Base-by-base conservation (phyloP, 1,284 basidiomycete genomes). In the Puccinia triticina region DNA sequence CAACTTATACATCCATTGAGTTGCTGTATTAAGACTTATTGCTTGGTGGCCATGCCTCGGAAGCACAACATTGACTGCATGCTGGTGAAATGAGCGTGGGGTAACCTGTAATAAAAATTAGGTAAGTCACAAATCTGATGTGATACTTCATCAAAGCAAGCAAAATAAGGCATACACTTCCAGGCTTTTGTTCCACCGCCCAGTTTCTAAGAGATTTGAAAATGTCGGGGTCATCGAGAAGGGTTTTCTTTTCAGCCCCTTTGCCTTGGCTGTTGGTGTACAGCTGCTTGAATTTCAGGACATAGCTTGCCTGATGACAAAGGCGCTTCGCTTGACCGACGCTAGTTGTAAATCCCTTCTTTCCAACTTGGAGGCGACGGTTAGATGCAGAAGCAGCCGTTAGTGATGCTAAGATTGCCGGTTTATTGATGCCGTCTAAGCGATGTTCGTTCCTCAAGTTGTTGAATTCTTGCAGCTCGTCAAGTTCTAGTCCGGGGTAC, bases 1-100 rank as follows among this genome's bases (percentile, higher is more conserved):
- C n/a, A 74, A 29, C 72, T 74, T 74, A 16, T 74, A 74, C 72
- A 74, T 74, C 72, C 72, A 74, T 5, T 32, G 1, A 2, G 50
- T 74, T 14, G 48, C 72, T 8, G 72, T 55, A 55, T 55, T 26
- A 53, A 55, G 48, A 59, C 50, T 55, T 3, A 74, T 74, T 16
- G 10, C 8, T 32, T 53, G 18, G 26, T 55, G 21, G 8, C 7
- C 67, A 69, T 18, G 5, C 34, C 2, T 5, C 26, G 67, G 67
- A 10, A 77, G 61, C 12, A 77, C 26, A 40, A 50, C 32, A 18
- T 34, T 77, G 18, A 66, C 48, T 34, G 61, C 76, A 66, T 66
- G 32, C 12, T 67, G 16, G 46, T 66, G 34, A 48, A 77, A 77
- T n/a, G 23, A 55, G 16, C 37, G 26, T 32, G 64, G 77, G 0